Conservation (phyloP, 1,284 basidiomycete species). For the Quambalaria eucalypti region DNA sequence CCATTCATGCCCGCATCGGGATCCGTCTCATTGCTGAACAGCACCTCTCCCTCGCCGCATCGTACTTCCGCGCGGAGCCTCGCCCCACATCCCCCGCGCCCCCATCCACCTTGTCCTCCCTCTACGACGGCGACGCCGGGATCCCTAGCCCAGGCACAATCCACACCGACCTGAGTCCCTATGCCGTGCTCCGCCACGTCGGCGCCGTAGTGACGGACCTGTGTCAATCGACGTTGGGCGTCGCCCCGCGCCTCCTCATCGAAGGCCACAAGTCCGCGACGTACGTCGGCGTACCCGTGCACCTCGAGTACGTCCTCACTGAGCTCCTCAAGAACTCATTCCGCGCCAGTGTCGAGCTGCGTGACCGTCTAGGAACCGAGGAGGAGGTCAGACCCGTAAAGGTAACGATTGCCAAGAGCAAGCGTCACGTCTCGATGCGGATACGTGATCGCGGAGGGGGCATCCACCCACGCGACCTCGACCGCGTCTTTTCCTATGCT, state of each 20-base stretch:
- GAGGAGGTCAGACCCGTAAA: conserved; percentile 56
- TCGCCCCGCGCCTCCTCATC: conserved; percentile 52
- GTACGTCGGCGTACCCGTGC: conserved; percentile 70
- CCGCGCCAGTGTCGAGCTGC: conserved; percentile 58
- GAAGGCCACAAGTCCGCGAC: conserved; percentile 24
- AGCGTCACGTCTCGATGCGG: conserved; percentile 62
- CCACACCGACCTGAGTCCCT: conserved; percentile 61
- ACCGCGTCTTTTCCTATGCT: conserved; percentile 75
- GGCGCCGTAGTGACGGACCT: conserved; percentile 71
- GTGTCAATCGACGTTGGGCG: conserved; percentile 75
- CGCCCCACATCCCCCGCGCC: conserved; percentile 7
- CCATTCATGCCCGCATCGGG: conserved; percentile 76
- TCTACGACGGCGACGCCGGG: neutral
- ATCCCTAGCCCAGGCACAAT: conserved; percentile 57
- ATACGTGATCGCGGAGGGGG: conserved; percentile 79
- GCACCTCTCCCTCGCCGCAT: conserved; percentile 61
- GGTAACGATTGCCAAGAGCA: conserved; percentile 60
- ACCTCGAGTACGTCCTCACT: conserved; percentile 72
- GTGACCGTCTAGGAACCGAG: neutral
- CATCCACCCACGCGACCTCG: conserved; percentile 63
- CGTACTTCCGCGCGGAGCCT: neutral
- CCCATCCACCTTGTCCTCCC: conserved; percentile 12
- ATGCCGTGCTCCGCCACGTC: conserved; percentile 61
- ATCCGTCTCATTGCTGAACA: conserved; percentile 85
- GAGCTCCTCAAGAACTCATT: conserved; percentile 68